Evolutionary conservation across 139 green algal genomes (phyloP), one percentile per base, ranked within the genome.

Genomic region (Chlamydomonas schloesseri): DNA sequence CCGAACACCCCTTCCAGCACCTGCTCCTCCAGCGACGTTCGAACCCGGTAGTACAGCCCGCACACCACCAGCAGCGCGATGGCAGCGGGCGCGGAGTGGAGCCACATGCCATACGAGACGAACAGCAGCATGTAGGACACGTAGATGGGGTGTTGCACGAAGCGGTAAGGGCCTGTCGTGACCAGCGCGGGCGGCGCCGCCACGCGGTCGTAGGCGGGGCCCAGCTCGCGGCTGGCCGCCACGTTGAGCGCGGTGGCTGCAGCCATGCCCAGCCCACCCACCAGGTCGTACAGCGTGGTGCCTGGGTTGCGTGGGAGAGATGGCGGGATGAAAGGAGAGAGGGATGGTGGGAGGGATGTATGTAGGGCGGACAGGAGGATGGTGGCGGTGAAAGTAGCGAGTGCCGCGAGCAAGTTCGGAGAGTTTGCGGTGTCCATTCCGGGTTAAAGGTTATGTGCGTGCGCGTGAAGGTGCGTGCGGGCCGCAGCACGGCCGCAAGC

Each of bases 91-190:
- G 68, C 81, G 14, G 81, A 91, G 67, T 93, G 89, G 47, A 95
- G 58, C 57, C 79, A 65, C 57, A 96, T 70, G 62, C 76, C 77
- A 69, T 89, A 94, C 17, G 92, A 93, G 15, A 57, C 71, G 88
- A 97, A 97, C 21, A 97, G 81, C 31, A 95, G 80, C 89, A 95
- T 93, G 82, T 97, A 96, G 23, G 86, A 93, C 23, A 86, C 90
- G 86, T 97, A 97, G 26, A 97, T 95, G 0, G 94, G 94, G 82
- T 97, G 94, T 67, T 94, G 92, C 46, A 96, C 42, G 33, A 60
- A 87, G 0, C 46, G 72, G 83, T 97, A 97, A 0, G 88, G 88
- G 8, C 94, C 94, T 36, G 46, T 80, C 1, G 76, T 96, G 2
- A 96, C 91, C 8, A 97, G 82, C 6, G 18, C 55, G 3, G 88